phyloP scores from a whole-genome alignment of 768 basidiomycete species.

The Nidularia pulvinata region DNA sequence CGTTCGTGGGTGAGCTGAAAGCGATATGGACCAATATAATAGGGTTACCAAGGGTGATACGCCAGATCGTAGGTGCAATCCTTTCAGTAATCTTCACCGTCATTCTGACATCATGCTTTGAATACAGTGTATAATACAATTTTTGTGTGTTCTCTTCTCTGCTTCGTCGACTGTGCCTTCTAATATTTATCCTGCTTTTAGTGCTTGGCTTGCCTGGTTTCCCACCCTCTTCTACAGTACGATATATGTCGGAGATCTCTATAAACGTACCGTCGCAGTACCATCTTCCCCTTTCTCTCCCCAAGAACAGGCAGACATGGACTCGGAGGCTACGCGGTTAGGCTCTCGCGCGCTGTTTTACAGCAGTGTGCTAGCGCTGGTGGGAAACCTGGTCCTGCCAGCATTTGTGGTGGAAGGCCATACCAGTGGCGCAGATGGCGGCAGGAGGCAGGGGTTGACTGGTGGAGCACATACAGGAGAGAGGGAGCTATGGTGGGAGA shows the following conservation, averaged over 20 bases:
- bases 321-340: conserved; percentile 75
- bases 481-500: conserved; percentile 19
- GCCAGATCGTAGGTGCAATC: conserved; percentile 66
- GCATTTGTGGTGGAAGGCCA: conserved; percentile 46
- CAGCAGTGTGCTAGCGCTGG: conserved; percentile 68
- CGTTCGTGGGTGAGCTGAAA: conserved; percentile 42
- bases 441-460: conserved; percentile 1
- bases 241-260: conserved; percentile 85
- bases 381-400: conserved; percentile 71
- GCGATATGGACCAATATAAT: conserved; percentile 74
- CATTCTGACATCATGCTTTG: background rate
- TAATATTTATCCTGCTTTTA: conserved; percentile 24
- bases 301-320: conserved; percentile 30
- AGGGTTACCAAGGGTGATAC: conserved; percentile 72
- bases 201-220: conserved; percentile 91
- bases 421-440: background rate
- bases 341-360: conserved; percentile 86
- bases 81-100: background rate
- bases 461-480: no score
- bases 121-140: conserved; percentile 72
- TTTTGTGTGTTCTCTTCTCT: conserved; percentile 54
- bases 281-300: conserved; percentile 15
- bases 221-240: conserved; percentile 89
- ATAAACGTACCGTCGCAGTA: conserved; percentile 49
- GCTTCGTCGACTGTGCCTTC: background rate